phyloP scores from a whole-genome alignment of 1,139 yeast genomes.

The Candida frijolesensis region DNA sequence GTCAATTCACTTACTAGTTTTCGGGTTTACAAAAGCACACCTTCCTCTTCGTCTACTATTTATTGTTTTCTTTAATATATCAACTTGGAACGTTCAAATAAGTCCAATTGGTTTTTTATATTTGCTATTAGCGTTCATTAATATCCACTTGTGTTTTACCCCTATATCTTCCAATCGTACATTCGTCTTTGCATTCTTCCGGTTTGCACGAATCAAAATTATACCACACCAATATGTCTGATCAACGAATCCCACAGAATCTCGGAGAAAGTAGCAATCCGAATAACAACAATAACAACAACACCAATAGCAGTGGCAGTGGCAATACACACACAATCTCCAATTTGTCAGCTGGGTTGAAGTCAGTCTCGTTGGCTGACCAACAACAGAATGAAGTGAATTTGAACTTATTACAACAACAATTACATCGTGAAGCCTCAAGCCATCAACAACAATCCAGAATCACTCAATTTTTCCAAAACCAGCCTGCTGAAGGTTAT shows the following conservation, averaged over 20 bases:
- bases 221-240: conserved; percentile 7
- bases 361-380: conserved; percentile 43
- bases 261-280: not conserved
- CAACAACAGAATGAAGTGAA: conserved; percentile 47
- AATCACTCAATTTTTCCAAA: conserved; percentile 72
- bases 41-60: too few species aligned
- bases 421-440: conserved; percentile 41
- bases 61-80: too few species aligned
- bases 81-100: too few species aligned
- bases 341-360: conserved; percentile 53
- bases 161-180: not conserved
- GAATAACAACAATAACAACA: conserved; percentile 10
- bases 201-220: not conserved
- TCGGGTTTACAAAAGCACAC: not conserved
- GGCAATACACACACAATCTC: conserved; percentile 32
- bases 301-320: conserved; percentile 14
- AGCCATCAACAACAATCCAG: conserved; percentile 46
- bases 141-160: not conserved
- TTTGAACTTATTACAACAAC: conserved; percentile 43
- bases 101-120: not conserved
- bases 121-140: not conserved
- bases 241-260: conserved; percentile 8
- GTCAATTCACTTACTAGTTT: not conserved
- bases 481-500: conserved; percentile 81
- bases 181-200: not conserved